Percentiles rank a stretch among this genome's conserved stretches.
Evolutionary conservation across 176 grass and related monocot species (phyloP).

Genomic region (Cenchrus fungigraminus): DNA sequence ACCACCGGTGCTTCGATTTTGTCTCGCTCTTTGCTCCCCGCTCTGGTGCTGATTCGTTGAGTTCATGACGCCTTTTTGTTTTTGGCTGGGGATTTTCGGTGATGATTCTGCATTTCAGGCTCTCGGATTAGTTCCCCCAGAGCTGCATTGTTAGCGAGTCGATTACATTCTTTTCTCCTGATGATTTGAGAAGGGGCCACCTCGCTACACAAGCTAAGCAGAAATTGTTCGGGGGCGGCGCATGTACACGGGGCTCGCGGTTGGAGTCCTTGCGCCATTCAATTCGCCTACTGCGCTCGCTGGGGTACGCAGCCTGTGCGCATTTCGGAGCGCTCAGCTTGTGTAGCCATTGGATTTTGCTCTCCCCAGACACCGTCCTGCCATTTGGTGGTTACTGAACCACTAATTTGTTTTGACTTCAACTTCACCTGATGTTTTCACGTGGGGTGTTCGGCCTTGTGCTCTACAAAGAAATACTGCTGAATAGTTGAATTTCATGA

Average conservation of each 20-base stretch:
- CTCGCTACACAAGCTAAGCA: background rate
- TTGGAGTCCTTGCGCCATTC: slow-evolving; percentile 41
- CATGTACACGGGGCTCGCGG: background rate
- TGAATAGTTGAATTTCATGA: background rate
- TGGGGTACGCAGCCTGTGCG: background rate
- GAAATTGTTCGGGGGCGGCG: background rate
- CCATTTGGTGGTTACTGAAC: slow-evolving; percentile 32
- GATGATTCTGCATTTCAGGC: background rate
- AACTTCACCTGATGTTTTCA: slow-evolving; percentile 30
- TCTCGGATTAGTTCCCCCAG: background rate
- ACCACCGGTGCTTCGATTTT: background rate
- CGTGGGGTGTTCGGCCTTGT: slow-evolving; percentile 29
- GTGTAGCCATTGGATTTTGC: slow-evolving; percentile 16
- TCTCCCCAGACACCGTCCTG: background rate
- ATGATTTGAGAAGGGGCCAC: background rate
- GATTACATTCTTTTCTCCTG: background rate
- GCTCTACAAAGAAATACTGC: background rate
- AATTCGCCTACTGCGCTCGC: slow-evolving; percentile 47
- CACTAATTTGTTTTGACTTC: slow-evolving; percentile 28
- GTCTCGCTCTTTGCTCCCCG: background rate
- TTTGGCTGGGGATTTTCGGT: background rate
- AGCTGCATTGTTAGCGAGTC: background rate
- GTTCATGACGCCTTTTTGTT: background rate
- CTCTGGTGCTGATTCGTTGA: background rate
- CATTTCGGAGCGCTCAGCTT: background rate